Conservation (phyloP, 139 green algal species). For the Closterium sp. region DNA sequence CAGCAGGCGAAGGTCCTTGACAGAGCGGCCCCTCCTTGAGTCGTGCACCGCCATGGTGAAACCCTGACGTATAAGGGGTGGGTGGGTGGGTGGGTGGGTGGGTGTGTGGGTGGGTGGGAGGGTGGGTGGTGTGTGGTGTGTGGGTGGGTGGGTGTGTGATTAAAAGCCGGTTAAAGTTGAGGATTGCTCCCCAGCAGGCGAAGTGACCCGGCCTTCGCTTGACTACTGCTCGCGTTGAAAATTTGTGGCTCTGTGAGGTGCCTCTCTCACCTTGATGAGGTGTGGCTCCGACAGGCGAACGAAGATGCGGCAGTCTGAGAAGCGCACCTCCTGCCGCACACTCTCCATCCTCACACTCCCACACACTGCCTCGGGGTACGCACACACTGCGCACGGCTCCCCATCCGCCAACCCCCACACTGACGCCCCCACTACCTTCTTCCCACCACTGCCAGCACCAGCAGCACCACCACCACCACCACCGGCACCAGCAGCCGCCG, state of each 20-base stretch:
- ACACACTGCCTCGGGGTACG: slow-evolving; percentile 38
- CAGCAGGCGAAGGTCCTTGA: too few relatives aligned
- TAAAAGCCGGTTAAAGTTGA: too few relatives aligned
- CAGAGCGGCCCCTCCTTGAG: too few relatives aligned
- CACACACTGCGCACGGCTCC: slow-evolving; percentile 49
- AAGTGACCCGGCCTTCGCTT: too few relatives aligned
- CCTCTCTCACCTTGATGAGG: not conserved
- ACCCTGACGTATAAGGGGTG: too few relatives aligned
- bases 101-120: too few relatives aligned
- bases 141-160: too few relatives aligned
- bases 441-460: not conserved
- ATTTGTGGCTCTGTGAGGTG: not conserved
- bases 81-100: too few relatives aligned
- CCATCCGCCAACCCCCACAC: slow-evolving; percentile 34
- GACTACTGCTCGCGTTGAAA: too few relatives aligned
- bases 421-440: not conserved
- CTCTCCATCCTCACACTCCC: slow-evolving; percentile 44
- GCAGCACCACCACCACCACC: not conserved
- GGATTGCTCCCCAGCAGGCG: too few relatives aligned
- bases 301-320: not conserved
- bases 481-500: slow-evolving; percentile 1
- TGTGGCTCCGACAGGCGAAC: not conserved
- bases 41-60: too few relatives aligned
- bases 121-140: not conserved
- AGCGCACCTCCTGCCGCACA: slow-evolving; percentile 7